Evolutionary conservation across 305 asterid genomes (phyloP).

Genomic region (Fraxinus albicans): DNA sequence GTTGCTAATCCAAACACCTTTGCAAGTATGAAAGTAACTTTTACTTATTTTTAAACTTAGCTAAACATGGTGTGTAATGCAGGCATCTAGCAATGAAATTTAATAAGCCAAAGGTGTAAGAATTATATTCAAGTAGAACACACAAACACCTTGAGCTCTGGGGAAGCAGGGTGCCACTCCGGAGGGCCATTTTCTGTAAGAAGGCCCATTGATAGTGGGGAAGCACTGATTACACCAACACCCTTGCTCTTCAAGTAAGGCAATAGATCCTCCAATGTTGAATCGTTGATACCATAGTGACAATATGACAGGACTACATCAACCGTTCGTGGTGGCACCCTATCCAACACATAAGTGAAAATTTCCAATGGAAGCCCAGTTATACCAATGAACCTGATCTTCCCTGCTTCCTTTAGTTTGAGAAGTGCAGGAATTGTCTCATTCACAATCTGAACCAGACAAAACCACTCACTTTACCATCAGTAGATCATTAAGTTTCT

Average conservation of each 20-base stretch:
- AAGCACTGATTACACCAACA: constrained; percentile 88
- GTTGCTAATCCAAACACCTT: not conserved
- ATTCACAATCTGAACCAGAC: constrained; percentile 62
- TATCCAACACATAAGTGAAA: constrained; percentile 73
- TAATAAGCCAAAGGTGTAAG: not conserved
- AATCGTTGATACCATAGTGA: constrained; percentile 76
- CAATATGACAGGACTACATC: constrained; percentile 88
- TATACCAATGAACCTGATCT: constrained; percentile 80
- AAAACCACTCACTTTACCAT: constrained; percentile 23
- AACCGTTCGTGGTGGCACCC: constrained; percentile 76
- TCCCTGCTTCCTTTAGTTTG: constrained; percentile 76
- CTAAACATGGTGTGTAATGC: not conserved
- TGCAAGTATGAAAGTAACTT: not conserved
- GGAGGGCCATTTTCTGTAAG: constrained; percentile 90
- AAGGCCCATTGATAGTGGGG: constrained; percentile 96
- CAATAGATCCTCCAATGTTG: constrained; percentile 63
- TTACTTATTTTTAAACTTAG: not conserved
- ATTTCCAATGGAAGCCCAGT: constrained; percentile 86
- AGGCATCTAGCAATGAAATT: not conserved
- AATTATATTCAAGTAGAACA: constrained; percentile 5
- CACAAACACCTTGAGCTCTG: constrained; percentile 68
- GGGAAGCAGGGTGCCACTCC: constrained; percentile 95
- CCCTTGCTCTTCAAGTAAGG: constrained; percentile 95
- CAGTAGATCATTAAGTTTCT: not conserved
- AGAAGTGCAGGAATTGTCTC: constrained; percentile 92